These are phyloP conservation scores for Fraxinus sp. DNA, from an alignment of 305 asterid genomes.

Conservation along the genomic window DNA sequence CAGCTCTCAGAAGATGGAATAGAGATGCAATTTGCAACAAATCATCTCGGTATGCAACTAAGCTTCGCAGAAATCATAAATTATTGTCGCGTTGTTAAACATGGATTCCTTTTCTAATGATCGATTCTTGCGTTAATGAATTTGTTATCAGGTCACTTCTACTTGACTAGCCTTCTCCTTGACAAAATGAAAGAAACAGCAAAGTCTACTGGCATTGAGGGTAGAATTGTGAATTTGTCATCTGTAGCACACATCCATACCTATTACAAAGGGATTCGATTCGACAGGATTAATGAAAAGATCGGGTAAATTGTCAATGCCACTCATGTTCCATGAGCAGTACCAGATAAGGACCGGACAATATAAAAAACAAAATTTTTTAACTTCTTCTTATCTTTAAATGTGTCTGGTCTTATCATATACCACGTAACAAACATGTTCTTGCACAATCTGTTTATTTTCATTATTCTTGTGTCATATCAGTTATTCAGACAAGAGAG, in stretches of 20 bases:
- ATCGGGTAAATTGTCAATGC: conserved; percentile 20
- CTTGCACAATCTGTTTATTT: not conserved
- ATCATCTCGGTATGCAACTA: conserved; percentile 59
- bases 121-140: too few relatives aligned
- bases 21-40: conserved; percentile 76
- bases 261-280: conserved; percentile 32
- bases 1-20: conserved; percentile 73
- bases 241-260: conserved; percentile 46
- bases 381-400: not conserved
- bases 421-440: not conserved
- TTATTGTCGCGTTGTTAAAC: not conserved
- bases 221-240: conserved; percentile 48
- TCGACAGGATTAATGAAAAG: conserved; percentile 34
- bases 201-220: conserved; percentile 37
- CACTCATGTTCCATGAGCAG: not conserved
- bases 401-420: not conserved
- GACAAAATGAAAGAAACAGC: conserved; percentile 48
- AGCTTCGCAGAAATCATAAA: not conserved
- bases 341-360: not conserved
- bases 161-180: conserved; percentile 48
- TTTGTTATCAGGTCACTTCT: conserved; percentile 40
- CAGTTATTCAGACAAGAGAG: conserved; percentile 79
- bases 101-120: not conserved
- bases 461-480: not conserved
- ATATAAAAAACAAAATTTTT: not conserved